Evolutionary conservation across 129 eudicot genomes (phyloP), one percentile per base, ranked within the genome.

Genomic region (Erigeron canadensis): DNA sequence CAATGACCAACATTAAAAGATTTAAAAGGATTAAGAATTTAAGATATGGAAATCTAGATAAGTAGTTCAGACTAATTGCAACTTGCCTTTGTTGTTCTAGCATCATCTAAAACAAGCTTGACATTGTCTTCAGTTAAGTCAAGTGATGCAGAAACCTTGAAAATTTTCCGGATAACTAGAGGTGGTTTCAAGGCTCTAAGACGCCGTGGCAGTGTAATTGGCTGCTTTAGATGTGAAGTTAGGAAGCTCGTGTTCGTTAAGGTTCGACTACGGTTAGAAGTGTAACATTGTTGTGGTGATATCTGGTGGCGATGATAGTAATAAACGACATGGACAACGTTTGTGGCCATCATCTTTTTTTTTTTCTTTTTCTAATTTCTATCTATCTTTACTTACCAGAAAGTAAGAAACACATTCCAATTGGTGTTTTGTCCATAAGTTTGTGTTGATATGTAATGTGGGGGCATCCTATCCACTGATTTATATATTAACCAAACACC

Each of bases 41-140:
- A 40, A 42, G 40, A 54, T 46, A 69, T 15, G 44, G 0, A 19
- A 46, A 80, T 23, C 42, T 6, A 7, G 50, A 17, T 28, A 6
- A 38, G 18, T 48, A 58, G 1, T 38, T 18, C 40, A 53, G 23
- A 42, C 12, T 7, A 12, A 18, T 0, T 16, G 0, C 43, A 51
- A 83, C 89, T 81, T 85, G 83, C 97, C 87, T 93, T 88, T 17
- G 64, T 74, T 73, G 68, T 74, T 77, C 95, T 71, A 7, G 98
- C 96, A 81, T 93, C 95, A 6, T 23, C 82, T 56, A 93, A 63
- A 68, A 84, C 98, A 61, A 44, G 85, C 75, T 79, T 86, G 22
- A 94, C 89, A 78, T 89, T 94, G 18, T 94, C 98, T 80, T 94
- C 98, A 0, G 97, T 87, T 46, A 94, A 80, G 54, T 94, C 98